Percentiles rank a stretch among this genome's conserved stretches.
These are phyloP conservation scores for Akanthomyces uredinophilus DNA, from an alignment of 2,329 filamentous ascomycete species.

Conservation along the genomic window DNA sequence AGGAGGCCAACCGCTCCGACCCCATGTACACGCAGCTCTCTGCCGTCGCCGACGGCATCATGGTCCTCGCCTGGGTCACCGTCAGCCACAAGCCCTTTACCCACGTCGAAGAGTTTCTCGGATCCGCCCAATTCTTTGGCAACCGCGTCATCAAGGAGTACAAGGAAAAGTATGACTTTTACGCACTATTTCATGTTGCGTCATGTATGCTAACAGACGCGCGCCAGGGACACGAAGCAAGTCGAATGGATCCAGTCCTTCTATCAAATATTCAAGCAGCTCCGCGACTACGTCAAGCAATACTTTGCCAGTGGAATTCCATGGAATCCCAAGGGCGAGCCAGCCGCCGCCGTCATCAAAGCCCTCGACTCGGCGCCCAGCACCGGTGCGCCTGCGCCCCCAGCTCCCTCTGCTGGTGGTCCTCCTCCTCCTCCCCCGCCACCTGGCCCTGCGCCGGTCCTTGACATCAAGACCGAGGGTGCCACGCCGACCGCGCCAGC, in stretches of 20 bases:
- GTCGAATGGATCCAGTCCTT: conserved; percentile 90
- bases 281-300: conserved; percentile 78
- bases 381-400: conserved; percentile 38
- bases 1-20: conserved; percentile 73
- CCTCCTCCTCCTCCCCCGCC: conserved; percentile 55
- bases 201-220: background rate
- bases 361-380: conserved; percentile 44
- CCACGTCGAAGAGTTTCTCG: conserved; percentile 76
- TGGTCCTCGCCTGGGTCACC: conserved; percentile 85
- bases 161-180: conserved; percentile 58
- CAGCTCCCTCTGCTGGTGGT: conserved; percentile 48
- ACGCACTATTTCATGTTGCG: no score
- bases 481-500: conserved; percentile 29
- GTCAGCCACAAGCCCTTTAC: conserved; percentile 78
- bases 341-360: conserved; percentile 62
- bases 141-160: conserved; percentile 89
- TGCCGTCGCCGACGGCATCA: conserved; percentile 84
- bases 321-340: conserved; percentile 77
- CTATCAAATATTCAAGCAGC: conserved; percentile 81
- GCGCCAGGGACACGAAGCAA: conserved; percentile 65
- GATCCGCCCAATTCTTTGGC: conserved; percentile 86
- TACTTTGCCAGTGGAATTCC: conserved; percentile 73
- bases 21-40: conserved; percentile 76
- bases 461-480: conserved; percentile 49
- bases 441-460: conserved; percentile 62